Base-by-base conservation (phyloP, 78 protist genomes). In the Protostelium mycophagum region DNA sequence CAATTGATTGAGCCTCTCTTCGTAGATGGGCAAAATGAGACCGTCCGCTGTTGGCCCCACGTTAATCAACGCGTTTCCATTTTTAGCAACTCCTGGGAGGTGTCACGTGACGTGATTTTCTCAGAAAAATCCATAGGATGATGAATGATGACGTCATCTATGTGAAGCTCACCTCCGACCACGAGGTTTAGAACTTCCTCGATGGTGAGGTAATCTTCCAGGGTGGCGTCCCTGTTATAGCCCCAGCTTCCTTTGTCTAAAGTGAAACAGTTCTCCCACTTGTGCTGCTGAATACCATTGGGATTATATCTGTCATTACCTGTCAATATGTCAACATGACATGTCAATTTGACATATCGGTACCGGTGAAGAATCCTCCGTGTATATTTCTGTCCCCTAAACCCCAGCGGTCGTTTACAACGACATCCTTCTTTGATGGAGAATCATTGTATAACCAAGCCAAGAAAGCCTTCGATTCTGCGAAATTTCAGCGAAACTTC, bases 351-450 rank as follows among this genome's bases (percentile, higher is more conserved):
- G n/a, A n/a, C n/a, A n/a, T n/a, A n/a, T n/a, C n/a, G n/a, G n/a
- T n/a, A 28, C 90, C 94, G 0, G 94, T 91, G 29, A 1, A 91
- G 34, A 38, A 91, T 34, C 94, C 94, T 28, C 94, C 94, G 86
- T 91, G 51, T 25, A 25, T 29, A 1, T 38, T 73, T 25, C 94
- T 29, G 39, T 89, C 85, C 23, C 86, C 94, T 1, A 16, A 84
- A 25, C 95, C 95, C 95, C 95, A 92, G 37, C 95, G 38, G 89
- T 92, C 95, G 36, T 92, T 92, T 34, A 92, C 89, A 34, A 89
- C 86, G 28, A 92, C 91, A 1, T 73, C 35, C 34, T 92, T 91
- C 23, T 36, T 36, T 0, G 86, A 87, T 9, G n/a, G 39, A 37
- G 88, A 88, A 28, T 51, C 35, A 0, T 38, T 36, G 34, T 73